These are phyloP conservation scores for Adansonia grandidieri DNA, from an alignment of 441 rosid species.

Conservation along the genomic window DNA sequence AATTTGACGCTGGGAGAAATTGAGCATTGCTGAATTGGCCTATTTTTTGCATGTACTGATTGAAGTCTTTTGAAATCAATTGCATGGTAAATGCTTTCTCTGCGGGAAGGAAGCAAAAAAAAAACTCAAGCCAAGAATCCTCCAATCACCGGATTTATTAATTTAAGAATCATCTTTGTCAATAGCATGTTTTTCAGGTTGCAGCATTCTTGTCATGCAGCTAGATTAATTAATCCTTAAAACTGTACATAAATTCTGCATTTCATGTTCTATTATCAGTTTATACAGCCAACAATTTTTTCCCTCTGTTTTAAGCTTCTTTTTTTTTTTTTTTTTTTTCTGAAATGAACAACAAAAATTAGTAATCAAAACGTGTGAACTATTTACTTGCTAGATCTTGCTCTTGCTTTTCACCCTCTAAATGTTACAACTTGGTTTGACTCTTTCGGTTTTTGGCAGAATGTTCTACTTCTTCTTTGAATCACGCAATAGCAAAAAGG, in stretches of 20 bases:
- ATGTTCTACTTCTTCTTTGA: slow-evolving; percentile 96
- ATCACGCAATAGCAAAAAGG: slow-evolving; percentile 69
- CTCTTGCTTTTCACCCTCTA: neutral
- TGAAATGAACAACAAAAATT: neutral
- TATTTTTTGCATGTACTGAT: neutral
- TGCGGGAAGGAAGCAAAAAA: neutral
- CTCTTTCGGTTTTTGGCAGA: slow-evolving; percentile 44
- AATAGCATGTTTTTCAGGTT: neutral
- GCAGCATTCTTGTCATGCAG: neutral
- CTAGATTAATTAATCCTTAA: neutral
- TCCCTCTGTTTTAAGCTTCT: neutral
- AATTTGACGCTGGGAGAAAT: neutral
- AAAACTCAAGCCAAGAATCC: neutral
- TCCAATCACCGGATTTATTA: neutral
- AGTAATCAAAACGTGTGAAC: neutral
- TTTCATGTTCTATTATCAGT: neutral
- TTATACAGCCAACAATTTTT: neutral
- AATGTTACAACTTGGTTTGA: slow-evolving; percentile 13
- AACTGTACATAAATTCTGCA: neutral
- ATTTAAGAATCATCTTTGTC: neutral
- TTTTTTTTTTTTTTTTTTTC: neutral
- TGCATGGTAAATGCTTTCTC: neutral
- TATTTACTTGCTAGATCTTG: neutral
- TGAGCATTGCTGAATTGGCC: neutral
- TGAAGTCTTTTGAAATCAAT: neutral